Conservation (phyloP, 345 rosid species). For the Ricinus communis region DNA sequence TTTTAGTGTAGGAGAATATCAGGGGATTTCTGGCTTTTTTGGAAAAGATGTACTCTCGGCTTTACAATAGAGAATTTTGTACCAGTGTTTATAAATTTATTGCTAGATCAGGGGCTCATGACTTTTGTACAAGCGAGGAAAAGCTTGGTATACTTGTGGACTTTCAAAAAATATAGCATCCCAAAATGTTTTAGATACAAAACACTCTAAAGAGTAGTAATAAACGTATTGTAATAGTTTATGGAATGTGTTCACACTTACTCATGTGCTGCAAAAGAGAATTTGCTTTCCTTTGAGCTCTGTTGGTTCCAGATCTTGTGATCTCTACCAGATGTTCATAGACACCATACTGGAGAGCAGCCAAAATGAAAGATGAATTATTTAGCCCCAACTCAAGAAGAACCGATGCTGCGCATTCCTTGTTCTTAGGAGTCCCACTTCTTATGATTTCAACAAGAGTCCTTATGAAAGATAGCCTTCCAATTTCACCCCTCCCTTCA, state of each 20-base stretch:
- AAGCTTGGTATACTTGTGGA: not conserved
- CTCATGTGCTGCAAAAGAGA: conserved; percentile 57
- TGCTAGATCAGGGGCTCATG: too few species aligned
- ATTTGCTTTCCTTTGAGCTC: conserved; percentile 66
- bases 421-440: conserved; percentile 59
- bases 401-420: conserved; percentile 58
- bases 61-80: too few species aligned
- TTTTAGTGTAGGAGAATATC: too few species aligned
- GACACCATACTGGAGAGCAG: conserved; percentile 59
- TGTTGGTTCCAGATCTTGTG: conserved; percentile 46
- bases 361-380: conserved; percentile 40
- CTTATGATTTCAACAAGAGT: conserved; percentile 52
- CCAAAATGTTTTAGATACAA: conserved; percentile 10
- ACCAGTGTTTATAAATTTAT: too few species aligned
- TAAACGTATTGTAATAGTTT: not conserved
- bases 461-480: conserved; percentile 40
- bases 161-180: not conserved
- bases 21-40: too few species aligned
- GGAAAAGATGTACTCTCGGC: too few species aligned
- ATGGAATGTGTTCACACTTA: conserved; percentile 56
- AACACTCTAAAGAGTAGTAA: conserved; percentile 4
- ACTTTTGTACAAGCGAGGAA: too few species aligned
- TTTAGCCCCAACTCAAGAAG: conserved; percentile 51
- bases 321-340: conserved; percentile 49
- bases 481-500: conserved; percentile 39